These are phyloP conservation scores for Cicer bijugum DNA, from an alignment of 306 rosid genomes.

Conservation along the genomic window DNA sequence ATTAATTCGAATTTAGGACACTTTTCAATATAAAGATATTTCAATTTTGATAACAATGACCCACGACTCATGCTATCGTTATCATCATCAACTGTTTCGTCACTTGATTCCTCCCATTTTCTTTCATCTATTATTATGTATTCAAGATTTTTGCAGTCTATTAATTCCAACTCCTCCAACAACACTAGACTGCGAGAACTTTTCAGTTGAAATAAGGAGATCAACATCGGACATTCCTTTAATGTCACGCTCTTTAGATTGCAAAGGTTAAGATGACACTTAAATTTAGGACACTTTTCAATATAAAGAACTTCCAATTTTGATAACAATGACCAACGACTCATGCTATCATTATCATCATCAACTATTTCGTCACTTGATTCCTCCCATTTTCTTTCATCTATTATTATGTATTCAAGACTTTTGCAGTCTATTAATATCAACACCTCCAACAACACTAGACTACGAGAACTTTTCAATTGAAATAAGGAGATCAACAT, in stretches of 20 bases:
- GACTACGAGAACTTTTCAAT: not conserved
- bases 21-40: accelerated
- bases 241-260: not conserved
- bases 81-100: too few species aligned
- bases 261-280: too few species aligned
- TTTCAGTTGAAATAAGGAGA: not conserved
- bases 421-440: accelerated
- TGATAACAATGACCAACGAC: not conserved
- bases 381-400: too few species aligned
- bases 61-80: not conserved
- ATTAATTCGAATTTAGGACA: not conserved
- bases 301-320: not conserved
- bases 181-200: not conserved
- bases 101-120: too few species aligned
- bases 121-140: not conserved
- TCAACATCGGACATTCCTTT: accelerated
- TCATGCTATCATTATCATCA: not conserved
- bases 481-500: not conserved
- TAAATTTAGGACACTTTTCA: accelerated
- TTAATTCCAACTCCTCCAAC: not conserved
- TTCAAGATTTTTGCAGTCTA: not conserved
- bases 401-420: not conserved
- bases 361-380: not conserved
- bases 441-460: not conserved
- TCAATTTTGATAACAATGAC: not conserved